phyloP scores from a whole-genome alignment of 306 rosid species.

The Acacia confusa region DNA sequence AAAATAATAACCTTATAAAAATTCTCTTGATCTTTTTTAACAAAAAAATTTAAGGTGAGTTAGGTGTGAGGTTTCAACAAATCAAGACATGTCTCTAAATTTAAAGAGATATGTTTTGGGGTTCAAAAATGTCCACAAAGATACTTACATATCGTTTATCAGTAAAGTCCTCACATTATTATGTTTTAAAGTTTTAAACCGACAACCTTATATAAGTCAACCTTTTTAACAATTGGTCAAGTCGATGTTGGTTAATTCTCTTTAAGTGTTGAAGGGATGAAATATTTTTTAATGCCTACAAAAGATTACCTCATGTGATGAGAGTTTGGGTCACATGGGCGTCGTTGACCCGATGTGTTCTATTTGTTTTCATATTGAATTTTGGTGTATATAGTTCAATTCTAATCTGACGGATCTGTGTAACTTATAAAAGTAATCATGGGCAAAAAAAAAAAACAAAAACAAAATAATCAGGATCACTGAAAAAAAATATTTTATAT shows the following conservation, averaged over 20 bases:
- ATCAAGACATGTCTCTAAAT: too few relatives aligned
- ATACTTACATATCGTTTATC: too few relatives aligned
- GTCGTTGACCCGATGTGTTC: not conserved
- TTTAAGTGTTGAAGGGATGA: not conserved
- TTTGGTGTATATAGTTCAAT: not conserved
- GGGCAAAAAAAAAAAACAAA: not conserved
- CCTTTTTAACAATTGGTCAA: too few relatives aligned
- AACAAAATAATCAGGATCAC: not conserved
- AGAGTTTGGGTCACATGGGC: not conserved
- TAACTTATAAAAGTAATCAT: not conserved
- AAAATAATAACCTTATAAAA: too few relatives aligned
- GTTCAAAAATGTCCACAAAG: too few relatives aligned
- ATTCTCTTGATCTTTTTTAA: too few relatives aligned
- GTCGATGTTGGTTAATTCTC: too few relatives aligned
- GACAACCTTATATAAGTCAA: too few relatives aligned
- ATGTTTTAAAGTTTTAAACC: too few relatives aligned
- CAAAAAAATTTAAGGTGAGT: too few relatives aligned
- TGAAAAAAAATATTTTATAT: not conserved
- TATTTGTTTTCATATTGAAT: not conserved
- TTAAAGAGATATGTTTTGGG: accelerated
- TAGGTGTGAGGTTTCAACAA: too few relatives aligned
- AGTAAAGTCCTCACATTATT: too few relatives aligned
- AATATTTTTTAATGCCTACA: not conserved
- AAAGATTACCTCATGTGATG: not conserved
- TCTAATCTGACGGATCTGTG: not conserved